phyloP scores from a whole-genome alignment of 306 rosid species.

The Lablab purpureus region DNA sequence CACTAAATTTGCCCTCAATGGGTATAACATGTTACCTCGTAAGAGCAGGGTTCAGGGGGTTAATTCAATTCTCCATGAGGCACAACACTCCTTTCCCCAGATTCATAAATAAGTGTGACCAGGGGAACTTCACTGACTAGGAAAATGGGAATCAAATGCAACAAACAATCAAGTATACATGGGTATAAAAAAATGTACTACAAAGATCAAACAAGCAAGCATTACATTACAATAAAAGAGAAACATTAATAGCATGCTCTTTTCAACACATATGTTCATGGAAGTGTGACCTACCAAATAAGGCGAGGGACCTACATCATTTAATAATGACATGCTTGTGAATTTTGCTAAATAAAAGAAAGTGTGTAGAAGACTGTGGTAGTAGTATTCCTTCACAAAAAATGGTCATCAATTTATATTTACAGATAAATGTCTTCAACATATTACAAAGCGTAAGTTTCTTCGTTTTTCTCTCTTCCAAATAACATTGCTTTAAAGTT shows the following conservation, averaged over 20 bases:
- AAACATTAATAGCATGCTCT: neutral
- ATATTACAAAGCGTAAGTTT: constrained; percentile 5
- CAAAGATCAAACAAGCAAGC: neutral
- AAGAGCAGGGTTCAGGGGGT: neutral
- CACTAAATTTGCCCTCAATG: neutral
- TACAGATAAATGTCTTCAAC: constrained; percentile 26
- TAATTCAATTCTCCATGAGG: neutral
- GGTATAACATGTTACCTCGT: neutral
- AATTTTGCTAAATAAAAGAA: neutral
- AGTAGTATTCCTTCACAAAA: neutral
- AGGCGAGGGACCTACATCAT: neutral
- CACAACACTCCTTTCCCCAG: neutral
- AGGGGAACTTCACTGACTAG: neutral
- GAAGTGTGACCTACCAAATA: neutral
- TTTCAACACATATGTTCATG: neutral
- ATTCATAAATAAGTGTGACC: neutral
- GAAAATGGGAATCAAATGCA: constrained; percentile 14
- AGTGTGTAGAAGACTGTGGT: neutral
- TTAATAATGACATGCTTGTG: neutral
- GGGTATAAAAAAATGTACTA: neutral
- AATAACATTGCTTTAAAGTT: constrained; percentile 33
- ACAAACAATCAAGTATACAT: neutral
- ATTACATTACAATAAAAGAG: neutral
- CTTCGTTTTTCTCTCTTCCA: constrained; percentile 1
- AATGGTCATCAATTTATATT: neutral